phyloP scores from a whole-genome alignment of 352 stramenopile species.

The Hyaloperonospora brassicae region DNA sequence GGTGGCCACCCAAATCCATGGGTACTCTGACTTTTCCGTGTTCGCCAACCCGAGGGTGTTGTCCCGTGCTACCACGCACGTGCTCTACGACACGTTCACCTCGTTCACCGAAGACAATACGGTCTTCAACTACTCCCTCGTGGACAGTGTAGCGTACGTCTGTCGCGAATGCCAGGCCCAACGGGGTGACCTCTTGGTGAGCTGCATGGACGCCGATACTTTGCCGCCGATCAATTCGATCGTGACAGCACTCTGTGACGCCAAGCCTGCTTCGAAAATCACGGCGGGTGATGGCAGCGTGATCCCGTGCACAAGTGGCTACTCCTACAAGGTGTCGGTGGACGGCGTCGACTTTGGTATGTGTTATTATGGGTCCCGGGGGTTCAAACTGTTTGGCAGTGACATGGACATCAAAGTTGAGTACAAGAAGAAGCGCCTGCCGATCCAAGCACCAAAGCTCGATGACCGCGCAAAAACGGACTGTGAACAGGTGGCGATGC shows the following conservation, averaged over 20 bases:
- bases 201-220: slow-evolving; percentile 13
- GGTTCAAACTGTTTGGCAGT: slow-evolving; percentile 11
- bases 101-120: slow-evolving; percentile 16
- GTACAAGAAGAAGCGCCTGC: slow-evolving; percentile 9
- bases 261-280: slow-evolving; percentile 10
- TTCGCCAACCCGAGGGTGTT: slow-evolving; percentile 24
- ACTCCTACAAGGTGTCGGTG: slow-evolving; percentile 8
- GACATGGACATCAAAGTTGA: slow-evolving; percentile 20
- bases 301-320: slow-evolving; percentile 13
- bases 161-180: slow-evolving; percentile 5
- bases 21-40: slow-evolving; percentile 23
- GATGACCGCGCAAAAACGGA: neutral
- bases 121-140: slow-evolving; percentile 22
- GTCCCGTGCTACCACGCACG: slow-evolving; percentile 1
- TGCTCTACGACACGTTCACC: slow-evolving; percentile 30
- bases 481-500: neutral
- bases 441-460: slow-evolving; percentile 4
- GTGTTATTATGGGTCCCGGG: slow-evolving; percentile 12
- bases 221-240: slow-evolving; percentile 26
- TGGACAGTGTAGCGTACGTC: slow-evolving; percentile 22
- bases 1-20: slow-evolving; percentile 22
- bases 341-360: slow-evolving; percentile 8
- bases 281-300: slow-evolving; percentile 7
- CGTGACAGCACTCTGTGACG: slow-evolving; percentile 13
- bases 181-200: slow-evolving; percentile 1